Evolutionary conservation across 108 stramenopile species (phyloP).

Genomic region (Hondaea fermentalgiana): DNA sequence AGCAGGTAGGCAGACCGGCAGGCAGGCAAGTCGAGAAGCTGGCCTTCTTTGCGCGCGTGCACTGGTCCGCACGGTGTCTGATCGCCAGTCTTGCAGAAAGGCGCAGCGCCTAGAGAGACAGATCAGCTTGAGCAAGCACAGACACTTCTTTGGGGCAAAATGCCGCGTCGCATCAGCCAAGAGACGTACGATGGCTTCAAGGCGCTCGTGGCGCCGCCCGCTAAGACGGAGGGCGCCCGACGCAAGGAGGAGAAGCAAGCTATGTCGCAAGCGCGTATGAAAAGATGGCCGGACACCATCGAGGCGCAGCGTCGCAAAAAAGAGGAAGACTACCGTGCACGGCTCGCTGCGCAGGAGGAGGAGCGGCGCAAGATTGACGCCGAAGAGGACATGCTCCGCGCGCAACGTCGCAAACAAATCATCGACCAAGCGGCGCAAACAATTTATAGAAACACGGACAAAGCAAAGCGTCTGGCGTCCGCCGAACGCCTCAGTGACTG

Average conservation of each 20-base stretch:
- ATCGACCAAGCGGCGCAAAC: neutral
- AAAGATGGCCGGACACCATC: neutral
- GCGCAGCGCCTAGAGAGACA: too few relatives aligned
- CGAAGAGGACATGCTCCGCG: neutral
- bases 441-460: neutral
- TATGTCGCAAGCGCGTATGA: neutral
- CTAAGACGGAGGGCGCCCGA: neutral
- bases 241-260: neutral
- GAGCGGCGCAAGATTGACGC: neutral
- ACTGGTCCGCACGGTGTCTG: neutral
- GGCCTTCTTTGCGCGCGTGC: neutral
- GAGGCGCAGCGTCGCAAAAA: neutral
- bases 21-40: neutral
- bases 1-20: neutral
- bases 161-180: neutral
- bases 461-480: neutral
- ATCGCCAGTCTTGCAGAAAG: too few relatives aligned
- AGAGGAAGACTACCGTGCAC: neutral
- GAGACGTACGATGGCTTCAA: neutral
- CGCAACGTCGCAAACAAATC: neutral
- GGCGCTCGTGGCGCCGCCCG: slow-evolving; percentile 8
- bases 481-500: slow-evolving; percentile 6
- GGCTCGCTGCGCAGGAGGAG: neutral
- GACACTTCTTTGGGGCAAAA: too few relatives aligned
- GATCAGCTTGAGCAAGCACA: too few relatives aligned